phyloP scores from a whole-genome alignment of 345 rosid species.

The Melaleuca quinquenervia region DNA sequence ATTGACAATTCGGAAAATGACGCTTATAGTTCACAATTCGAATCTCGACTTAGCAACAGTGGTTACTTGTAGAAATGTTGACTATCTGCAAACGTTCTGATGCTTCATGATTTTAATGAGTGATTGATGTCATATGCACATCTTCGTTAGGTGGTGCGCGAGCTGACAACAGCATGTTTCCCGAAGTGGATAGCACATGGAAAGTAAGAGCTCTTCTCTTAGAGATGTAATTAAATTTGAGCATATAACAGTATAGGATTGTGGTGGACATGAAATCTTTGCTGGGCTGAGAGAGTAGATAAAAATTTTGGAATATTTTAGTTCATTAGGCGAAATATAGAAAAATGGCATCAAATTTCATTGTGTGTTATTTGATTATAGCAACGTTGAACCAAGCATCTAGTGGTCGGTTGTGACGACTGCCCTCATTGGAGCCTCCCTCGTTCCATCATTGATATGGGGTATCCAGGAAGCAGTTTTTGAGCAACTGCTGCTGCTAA shows the following conservation, averaged over 20 bases:
- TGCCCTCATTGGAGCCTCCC: not conserved
- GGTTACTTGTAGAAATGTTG: not conserved
- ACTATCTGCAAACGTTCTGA: not conserved
- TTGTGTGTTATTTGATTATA: not conserved
- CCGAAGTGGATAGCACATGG: constrained; percentile 95
- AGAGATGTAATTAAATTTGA: not conserved
- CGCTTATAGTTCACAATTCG: not conserved
- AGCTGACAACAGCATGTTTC: constrained; percentile 71
- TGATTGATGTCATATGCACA: not conserved
- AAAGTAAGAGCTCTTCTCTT: constrained; percentile 30
- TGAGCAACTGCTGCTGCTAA: not conserved
- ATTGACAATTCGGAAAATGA: not conserved
- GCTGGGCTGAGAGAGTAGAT: not conserved
- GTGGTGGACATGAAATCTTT: not conserved
- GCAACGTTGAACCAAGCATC: not conserved
- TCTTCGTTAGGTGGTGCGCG: constrained; percentile 36
- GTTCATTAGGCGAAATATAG: not conserved
- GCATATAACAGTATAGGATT: not conserved
- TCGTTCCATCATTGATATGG: not conserved
- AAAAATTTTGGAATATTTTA: not conserved
- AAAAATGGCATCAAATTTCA: not conserved
- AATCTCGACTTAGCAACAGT: not conserved
- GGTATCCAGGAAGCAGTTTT: not conserved
- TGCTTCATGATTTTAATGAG: not conserved
- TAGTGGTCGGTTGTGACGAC: not conserved